phyloP scores from a whole-genome alignment of 2,329 filamentous ascomycete genomes.

The Elsinoe australis region DNA sequence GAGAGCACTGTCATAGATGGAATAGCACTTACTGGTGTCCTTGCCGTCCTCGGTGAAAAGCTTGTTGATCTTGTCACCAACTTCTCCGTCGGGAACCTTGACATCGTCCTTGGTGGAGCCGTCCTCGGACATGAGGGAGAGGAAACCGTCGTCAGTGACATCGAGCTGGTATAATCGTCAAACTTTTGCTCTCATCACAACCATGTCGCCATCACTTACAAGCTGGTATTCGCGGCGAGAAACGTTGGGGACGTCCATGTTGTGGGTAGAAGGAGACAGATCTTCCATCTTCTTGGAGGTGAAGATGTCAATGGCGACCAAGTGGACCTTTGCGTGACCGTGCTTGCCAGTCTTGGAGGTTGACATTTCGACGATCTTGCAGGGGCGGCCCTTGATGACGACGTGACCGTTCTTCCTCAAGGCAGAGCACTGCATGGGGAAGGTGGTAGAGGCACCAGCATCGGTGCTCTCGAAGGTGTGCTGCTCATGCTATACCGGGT shows the following conservation, averaged over 20 bases:
- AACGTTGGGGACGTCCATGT: conserved; percentile 98
- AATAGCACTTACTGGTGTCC: conserved; percentile 70
- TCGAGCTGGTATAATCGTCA: conserved; percentile 56
- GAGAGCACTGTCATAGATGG: conserved; percentile 22
- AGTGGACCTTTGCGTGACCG: conserved; percentile 99
- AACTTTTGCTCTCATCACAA: conserved; percentile 23
- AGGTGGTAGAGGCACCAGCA: conserved; percentile 91
- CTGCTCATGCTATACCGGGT: conserved; percentile 40
- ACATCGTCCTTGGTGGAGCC: conserved; percentile 92
- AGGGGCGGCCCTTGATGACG: conserved; percentile 96
- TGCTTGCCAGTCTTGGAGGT: conserved; percentile 99
- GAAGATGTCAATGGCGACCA: conserved; percentile 98
- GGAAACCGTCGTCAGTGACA: conserved; percentile 87
- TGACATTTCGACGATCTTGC: conserved; percentile 99
- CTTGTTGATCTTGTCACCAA: conserved; percentile 77
- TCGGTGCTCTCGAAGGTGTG: conserved; percentile 86
- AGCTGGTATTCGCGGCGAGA: conserved; percentile 84
- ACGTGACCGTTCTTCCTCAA: conserved; percentile 99
- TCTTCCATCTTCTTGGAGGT: conserved; percentile 99
- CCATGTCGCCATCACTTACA: conserved; percentile 50
- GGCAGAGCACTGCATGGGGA: conserved; percentile 98
- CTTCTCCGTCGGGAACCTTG: conserved; percentile 79
- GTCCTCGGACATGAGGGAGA: conserved; percentile 83
- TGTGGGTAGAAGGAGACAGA: conserved; percentile 91
- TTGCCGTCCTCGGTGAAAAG: conserved; percentile 78